Base-by-base conservation (phyloP, 2,329 filamentous ascomycete genomes). In the Fusarium sororula region DNA sequence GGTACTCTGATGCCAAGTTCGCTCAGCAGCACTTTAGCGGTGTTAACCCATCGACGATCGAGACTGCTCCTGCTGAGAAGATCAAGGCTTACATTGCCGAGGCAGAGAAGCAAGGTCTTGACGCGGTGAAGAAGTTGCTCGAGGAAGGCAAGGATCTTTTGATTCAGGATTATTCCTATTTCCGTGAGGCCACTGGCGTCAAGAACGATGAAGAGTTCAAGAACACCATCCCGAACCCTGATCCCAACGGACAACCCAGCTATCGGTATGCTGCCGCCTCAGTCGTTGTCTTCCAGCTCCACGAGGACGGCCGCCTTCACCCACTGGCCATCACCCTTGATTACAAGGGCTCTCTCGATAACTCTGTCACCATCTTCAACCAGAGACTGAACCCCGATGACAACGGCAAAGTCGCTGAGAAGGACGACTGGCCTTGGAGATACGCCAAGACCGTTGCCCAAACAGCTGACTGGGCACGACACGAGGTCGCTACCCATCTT, bases 371-470 rank as follows among this genome's bases (percentile, higher is more conserved):
- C 37, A 69, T 74, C 17, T 74, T 74, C 58, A 74, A 74, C 28
- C 18, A 32, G 12, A 68, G 68, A 15, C 5, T 74, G 20, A 59
- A 20, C 3, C 72, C 72, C 1, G 71, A 72, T 22, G 71, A 69
- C 7, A 53, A 61, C 20, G 39, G 57, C 4, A 11, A 45, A 0
- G 13, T 74, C 20, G 44, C 60, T 10, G 68, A 74, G 51, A 74
- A 72, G 42, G 57, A 72, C 1, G 71, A 74, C 35, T 74, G 72
- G 72, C 63, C 72, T 0, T 74, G 72, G 72, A 37, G 72, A 47
- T 74, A 74, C 4, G 72, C 72, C 45, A 74, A 74, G 47, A 74
- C 72, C 1, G 70, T 73, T 4, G 72, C 72, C 0, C 72, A 74
- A 30, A 72, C 72, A 0, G 72, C 72, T 9, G 72, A 74, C 30